These are phyloP conservation scores for Cutaneotrichosporon mucoides DNA, from an alignment of 1,284 basidiomycete genomes.

Conservation along the genomic window DNA sequence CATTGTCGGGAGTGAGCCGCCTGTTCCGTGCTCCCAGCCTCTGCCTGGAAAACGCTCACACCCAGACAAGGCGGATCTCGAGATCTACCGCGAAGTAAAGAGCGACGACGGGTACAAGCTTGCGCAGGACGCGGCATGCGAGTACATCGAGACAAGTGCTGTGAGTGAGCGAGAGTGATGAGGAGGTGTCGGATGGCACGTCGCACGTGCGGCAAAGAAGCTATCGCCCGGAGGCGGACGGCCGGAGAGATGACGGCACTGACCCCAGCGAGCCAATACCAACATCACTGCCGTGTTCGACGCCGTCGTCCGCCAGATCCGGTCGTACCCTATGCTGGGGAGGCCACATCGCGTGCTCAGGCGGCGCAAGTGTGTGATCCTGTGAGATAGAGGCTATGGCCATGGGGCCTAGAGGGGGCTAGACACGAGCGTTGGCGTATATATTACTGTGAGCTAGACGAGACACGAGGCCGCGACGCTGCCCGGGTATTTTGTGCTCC, in stretches of 20 bases:
- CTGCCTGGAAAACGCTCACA: background rate
- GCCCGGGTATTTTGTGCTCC: no score
- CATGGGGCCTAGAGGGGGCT: background rate
- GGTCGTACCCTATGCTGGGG: conserved; percentile 5
- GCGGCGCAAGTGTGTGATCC: conserved; percentile 25
- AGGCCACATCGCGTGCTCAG: conserved; percentile 1
- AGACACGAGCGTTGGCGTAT: background rate
- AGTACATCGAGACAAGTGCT: conserved; percentile 39
- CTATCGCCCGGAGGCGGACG: no score
- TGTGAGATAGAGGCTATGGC: conserved; percentile 7
- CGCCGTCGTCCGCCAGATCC: conserved; percentile 29
- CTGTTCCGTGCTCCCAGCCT: background rate
- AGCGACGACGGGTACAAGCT: conserved; percentile 20
- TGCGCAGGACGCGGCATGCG: conserved; percentile 22
- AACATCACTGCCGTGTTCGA: conserved; percentile 27
- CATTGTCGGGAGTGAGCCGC: conserved; percentile 39
- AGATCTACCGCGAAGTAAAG: conserved; percentile 30
- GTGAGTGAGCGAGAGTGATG: conserved; percentile 18
- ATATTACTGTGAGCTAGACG: background rate
- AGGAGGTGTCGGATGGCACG: no score
- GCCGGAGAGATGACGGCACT: background rate
- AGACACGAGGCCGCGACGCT: background rate
- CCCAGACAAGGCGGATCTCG: conserved; percentile 39
- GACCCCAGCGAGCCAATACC: conserved; percentile 19
- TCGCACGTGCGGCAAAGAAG: no score